Evolutionary conservation across 2,329 filamentous ascomycete genomes (phyloP).

Genomic region (Cryphonectria radicalis): DNA sequence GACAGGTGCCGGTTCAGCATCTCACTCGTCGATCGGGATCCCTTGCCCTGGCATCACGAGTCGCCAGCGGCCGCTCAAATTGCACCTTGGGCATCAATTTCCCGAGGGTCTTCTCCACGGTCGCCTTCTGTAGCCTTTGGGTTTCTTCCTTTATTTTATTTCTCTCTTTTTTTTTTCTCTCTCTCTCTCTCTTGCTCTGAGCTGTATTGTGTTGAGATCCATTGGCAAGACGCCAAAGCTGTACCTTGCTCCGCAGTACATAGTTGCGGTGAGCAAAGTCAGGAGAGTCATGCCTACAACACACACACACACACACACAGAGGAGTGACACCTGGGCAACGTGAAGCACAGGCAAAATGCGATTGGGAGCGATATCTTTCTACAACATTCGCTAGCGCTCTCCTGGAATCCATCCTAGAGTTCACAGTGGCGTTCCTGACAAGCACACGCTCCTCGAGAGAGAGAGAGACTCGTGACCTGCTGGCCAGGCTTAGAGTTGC

Average conservation of each 20-base stretch:
- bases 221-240: neutral
- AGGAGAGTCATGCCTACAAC: neutral
- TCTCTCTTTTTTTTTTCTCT: neutral
- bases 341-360: neutral
- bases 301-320: neutral
- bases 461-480: neutral
- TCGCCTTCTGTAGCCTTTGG: neutral
- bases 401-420: neutral
- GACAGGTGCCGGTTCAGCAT: slow-evolving; percentile 1
- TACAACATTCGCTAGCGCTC: neutral
- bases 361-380: neutral
- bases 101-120: neutral
- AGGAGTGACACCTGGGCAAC: neutral
- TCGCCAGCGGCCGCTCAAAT: neutral
- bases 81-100: slow-evolving; percentile 9
- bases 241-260: neutral
- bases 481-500: neutral
- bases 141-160: neutral
- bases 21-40: neutral
- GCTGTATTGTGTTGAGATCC: neutral
- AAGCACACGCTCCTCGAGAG: neutral
- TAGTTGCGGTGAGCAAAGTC: neutral
- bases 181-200: neutral
- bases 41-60: slow-evolving; percentile 1
- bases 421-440: neutral